phyloP scores from a whole-genome alignment of 1,284 basidiomycete species.

The Cutaneotrichosporon arboriforme region DNA sequence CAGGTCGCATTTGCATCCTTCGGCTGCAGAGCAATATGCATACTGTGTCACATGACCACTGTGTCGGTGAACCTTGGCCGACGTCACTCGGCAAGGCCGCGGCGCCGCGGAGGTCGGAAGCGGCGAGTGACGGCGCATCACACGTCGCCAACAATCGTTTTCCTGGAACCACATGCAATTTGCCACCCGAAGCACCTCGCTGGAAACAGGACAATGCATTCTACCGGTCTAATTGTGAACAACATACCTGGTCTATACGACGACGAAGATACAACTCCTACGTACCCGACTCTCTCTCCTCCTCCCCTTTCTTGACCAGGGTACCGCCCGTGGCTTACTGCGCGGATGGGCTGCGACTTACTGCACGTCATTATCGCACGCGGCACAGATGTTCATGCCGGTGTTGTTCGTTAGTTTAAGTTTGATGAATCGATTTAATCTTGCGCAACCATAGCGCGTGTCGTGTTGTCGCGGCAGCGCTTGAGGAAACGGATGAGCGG shows the following conservation, averaged over 20 bases:
- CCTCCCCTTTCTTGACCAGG: slow-evolving; percentile 2
- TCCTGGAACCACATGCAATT: no score
- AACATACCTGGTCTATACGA: slow-evolving; percentile 4
- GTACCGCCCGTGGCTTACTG: slow-evolving; percentile 4
- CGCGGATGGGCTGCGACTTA: slow-evolving; percentile 4
- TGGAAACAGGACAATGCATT: neutral
- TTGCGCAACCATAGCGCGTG: slow-evolving; percentile 54
- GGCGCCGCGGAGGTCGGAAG: no score
- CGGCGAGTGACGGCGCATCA: no score
- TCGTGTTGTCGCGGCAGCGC: slow-evolving; percentile 68
- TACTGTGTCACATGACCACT: no score
- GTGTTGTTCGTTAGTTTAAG: neutral
- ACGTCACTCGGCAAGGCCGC: no score
- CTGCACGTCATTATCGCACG: slow-evolving; percentile 3
- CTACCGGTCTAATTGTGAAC: slow-evolving; percentile 3
- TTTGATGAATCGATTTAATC: neutral
- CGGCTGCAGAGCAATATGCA: no score
- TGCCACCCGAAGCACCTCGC: no score
- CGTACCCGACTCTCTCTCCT: neutral
- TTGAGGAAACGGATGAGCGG: slow-evolving; percentile 75
- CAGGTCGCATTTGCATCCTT: no score
- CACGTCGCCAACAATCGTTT: no score
- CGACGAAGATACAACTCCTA: neutral
- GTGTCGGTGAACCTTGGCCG: no score
- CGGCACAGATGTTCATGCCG: slow-evolving; percentile 5